Conservation (phyloP, 768 basidiomycete genomes). For the Mrakia gelida region DNA sequence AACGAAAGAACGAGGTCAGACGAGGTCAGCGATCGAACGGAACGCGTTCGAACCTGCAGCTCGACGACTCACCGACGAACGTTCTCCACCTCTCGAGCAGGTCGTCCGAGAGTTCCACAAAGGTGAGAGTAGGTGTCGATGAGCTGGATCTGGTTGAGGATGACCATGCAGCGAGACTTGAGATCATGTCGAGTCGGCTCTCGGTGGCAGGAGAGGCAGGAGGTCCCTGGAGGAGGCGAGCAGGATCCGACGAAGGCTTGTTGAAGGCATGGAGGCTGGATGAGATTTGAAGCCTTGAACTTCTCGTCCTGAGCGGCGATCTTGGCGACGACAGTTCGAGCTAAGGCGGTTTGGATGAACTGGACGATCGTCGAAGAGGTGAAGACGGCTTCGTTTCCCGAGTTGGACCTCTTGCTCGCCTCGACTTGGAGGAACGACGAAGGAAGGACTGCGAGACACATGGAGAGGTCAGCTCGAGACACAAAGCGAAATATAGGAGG, state of each 20-base stretch:
- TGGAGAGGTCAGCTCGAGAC: neutral
- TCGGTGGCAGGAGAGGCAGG: neutral
- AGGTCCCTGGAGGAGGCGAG: neutral
- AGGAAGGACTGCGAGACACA: neutral
- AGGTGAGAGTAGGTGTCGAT: neutral
- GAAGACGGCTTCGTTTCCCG: neutral
- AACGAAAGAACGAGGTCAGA: neutral
- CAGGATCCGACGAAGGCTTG: neutral
- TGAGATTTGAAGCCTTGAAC: neutral
- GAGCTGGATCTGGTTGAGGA: constrained; percentile 11
- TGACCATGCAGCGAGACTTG: neutral
- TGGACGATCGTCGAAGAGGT: neutral
- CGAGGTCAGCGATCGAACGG: neutral
- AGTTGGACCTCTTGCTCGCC: neutral
- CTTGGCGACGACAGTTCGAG: neutral
- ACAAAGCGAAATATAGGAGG: neutral
- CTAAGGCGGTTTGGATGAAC: neutral
- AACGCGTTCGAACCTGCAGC: neutral
- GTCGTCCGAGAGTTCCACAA: neutral
- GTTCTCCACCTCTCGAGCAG: constrained; percentile 1
- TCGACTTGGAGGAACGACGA: constrained; percentile 1
- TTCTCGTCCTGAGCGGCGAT: neutral
- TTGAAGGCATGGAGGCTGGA: neutral
- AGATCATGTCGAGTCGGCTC: neutral
- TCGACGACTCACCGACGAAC: neutral